A percentile compares a stretch with the other conserved stretches of the same genome.
phyloP scores from a whole-genome alignment of 1,284 basidiomycete genomes.

The Apiotrichum montevideense region DNA sequence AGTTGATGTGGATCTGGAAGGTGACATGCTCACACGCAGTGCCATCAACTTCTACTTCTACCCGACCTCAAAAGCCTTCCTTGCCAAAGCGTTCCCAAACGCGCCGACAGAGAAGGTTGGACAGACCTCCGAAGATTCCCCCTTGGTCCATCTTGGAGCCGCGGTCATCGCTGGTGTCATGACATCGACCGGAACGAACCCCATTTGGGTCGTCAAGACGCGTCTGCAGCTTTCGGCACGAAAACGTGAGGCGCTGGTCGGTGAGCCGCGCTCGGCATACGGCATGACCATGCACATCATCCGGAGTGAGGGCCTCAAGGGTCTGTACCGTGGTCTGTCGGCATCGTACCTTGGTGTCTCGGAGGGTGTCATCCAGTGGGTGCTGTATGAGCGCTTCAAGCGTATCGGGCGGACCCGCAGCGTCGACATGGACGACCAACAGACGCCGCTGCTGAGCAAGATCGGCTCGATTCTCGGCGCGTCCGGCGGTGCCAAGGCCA shows the following conservation, averaged over 20 bases:
- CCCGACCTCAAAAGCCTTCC: constrained; percentile 89
- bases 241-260: constrained; percentile 18
- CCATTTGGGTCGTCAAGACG: constrained; percentile 97
- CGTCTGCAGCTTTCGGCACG: constrained; percentile 62
- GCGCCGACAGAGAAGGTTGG: constrained; percentile 52
- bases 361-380: constrained; percentile 97
- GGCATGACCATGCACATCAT: constrained; percentile 68
- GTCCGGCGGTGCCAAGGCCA: constrained; percentile 87
- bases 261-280: constrained; percentile 34
- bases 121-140: constrained; percentile 65
- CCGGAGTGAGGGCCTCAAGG: constrained; percentile 72
- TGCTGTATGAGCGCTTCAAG: constrained; percentile 69
- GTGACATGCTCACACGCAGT: constrained; percentile 23
- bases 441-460: constrained; percentile 52
- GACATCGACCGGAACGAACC: constrained; percentile 93
- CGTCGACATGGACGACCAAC: constrained; percentile 28
- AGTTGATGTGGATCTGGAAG: too few relatives aligned
- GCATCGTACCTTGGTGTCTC: constrained; percentile 94
- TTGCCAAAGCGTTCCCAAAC: constrained; percentile 65
- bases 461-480: constrained; percentile 71
- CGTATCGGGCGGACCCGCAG: constrained; percentile 24
- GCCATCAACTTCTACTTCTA: constrained; percentile 98
- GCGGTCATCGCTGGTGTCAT: constrained; percentile 74
- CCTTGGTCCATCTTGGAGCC: constrained; percentile 75
- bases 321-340: constrained; percentile 90